A percentile compares a stretch with the other conserved stretches of the same genome.
Conservation (phyloP, 2,329 filamentous ascomycete genomes). For the Coniochaeta prunicola region DNA sequence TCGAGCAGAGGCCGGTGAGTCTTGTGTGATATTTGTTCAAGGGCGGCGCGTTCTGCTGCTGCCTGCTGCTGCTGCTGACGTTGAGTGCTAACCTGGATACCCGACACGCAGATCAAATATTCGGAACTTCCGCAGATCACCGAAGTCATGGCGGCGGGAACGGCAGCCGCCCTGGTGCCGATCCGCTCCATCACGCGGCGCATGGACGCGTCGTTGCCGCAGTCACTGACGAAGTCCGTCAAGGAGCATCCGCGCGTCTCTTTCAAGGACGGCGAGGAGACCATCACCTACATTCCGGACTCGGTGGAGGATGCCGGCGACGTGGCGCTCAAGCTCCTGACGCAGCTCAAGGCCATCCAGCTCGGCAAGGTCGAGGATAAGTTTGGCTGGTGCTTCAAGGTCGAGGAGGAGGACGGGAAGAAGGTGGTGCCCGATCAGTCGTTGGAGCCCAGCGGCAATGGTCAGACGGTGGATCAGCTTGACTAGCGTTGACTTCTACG, state of each 20-base stretch:
- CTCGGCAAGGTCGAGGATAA: conserved; percentile 69
- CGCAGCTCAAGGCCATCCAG: conserved; percentile 78
- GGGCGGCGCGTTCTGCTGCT: neutral
- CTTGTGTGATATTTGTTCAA: no score
- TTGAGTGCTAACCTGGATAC: neutral
- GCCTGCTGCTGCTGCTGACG: neutral
- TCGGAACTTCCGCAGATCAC: conserved; percentile 54
- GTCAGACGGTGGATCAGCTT: conserved; percentile 26
- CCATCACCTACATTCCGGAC: conserved; percentile 46
- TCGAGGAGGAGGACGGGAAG: conserved; percentile 36
- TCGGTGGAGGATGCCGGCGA: conserved; percentile 63
- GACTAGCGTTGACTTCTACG: conserved; percentile 19
- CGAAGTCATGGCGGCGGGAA: conserved; percentile 88
- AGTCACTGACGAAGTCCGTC: conserved; percentile 27
- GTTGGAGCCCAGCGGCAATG: conserved; percentile 12
- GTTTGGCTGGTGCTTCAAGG: conserved; percentile 61
- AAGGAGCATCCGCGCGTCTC: conserved; percentile 30
- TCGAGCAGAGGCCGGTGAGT: conserved; percentile 65
- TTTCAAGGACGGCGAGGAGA: conserved; percentile 34
- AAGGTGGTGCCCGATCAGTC: conserved; percentile 25
- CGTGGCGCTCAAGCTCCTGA: conserved; percentile 63
- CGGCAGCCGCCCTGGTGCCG: conserved; percentile 83
- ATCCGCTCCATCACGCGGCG: conserved; percentile 82
- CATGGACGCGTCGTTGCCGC: conserved; percentile 26
- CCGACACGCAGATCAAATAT: conserved; percentile 39